phyloP scores from a whole-genome alignment of 768 basidiomycete species.

The Lactifluus piperatus region DNA sequence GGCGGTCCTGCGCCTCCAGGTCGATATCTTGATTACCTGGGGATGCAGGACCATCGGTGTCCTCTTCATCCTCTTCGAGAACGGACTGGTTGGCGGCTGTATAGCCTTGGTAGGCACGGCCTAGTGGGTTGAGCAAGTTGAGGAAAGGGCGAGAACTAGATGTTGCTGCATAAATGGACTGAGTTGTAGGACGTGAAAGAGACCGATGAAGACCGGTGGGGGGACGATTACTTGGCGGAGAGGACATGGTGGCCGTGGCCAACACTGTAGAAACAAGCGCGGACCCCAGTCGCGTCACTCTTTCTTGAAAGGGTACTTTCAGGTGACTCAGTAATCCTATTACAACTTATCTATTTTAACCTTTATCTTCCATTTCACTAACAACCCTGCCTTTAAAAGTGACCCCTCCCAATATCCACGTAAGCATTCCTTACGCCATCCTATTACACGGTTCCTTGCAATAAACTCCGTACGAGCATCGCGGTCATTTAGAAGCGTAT shows the following conservation, averaged over 20 bases:
- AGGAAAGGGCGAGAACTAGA: slow-evolving; percentile 71
- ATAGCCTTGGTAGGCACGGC: slow-evolving; percentile 66
- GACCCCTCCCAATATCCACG: background rate
- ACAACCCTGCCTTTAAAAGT: background rate
- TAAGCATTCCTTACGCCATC: background rate
- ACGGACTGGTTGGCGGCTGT: slow-evolving; percentile 62
- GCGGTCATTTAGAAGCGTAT: background rate
- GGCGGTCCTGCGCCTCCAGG: slow-evolving; percentile 46
- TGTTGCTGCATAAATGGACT: slow-evolving; percentile 31
- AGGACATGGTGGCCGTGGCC: slow-evolving; percentile 15
- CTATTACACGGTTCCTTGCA: background rate
- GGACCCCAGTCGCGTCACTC: background rate
- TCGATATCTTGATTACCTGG: slow-evolving; percentile 36
- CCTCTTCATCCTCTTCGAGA: slow-evolving; percentile 63
- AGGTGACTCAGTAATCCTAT: background rate
- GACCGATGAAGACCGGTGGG: slow-evolving; percentile 18
- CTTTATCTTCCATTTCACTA: slow-evolving; percentile 1
- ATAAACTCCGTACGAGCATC: background rate
- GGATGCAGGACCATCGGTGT: slow-evolving; percentile 33
- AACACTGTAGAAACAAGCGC: background rate
- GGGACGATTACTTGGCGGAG: slow-evolving; percentile 21
- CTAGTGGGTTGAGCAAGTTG: slow-evolving; percentile 76
- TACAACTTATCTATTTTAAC: background rate
- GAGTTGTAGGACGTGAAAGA: slow-evolving; percentile 22
- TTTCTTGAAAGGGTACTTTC: background rate